Conservation (phyloP, 108 stramenopile species). For the Cyclotella baltica region DNA sequence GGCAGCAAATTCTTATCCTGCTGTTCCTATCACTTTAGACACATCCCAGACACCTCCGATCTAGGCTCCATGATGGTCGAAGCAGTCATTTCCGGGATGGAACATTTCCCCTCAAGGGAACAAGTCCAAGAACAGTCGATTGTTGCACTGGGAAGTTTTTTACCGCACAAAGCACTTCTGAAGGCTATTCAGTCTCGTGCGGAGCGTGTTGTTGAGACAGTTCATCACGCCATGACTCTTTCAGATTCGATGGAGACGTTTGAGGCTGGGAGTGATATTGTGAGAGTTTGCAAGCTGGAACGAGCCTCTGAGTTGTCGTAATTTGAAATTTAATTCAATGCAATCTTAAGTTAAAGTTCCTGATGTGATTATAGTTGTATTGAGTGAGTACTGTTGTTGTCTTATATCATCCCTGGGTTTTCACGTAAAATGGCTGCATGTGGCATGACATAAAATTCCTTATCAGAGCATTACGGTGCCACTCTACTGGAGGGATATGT, state of each 20-base stretch:
- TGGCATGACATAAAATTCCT: too few relatives aligned
- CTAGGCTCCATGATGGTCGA: conserved; percentile 15
- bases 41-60: not conserved
- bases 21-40: not conserved
- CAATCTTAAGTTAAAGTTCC: too few relatives aligned
- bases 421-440: too few relatives aligned
- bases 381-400: too few relatives aligned
- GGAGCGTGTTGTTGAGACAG: not conserved
- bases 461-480: too few relatives aligned
- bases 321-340: too few relatives aligned
- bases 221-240: not conserved
- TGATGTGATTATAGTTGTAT: too few relatives aligned
- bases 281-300: not conserved
- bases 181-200: not conserved
- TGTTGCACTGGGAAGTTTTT: conserved; percentile 16
- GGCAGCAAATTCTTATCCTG: conserved; percentile 8
- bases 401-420: too few relatives aligned
- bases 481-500: too few relatives aligned
- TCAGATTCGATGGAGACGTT: not conserved
- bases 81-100: conserved; percentile 19
- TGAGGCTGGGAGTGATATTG: not conserved
- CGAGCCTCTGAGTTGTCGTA: too few relatives aligned
- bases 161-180: not conserved
- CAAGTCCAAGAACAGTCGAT: conserved; percentile 16
- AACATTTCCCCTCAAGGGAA: not conserved